These are phyloP conservation scores for Mrakia blollopis DNA, from an alignment of 768 basidiomycete genomes.

Conservation along the genomic window DNA sequence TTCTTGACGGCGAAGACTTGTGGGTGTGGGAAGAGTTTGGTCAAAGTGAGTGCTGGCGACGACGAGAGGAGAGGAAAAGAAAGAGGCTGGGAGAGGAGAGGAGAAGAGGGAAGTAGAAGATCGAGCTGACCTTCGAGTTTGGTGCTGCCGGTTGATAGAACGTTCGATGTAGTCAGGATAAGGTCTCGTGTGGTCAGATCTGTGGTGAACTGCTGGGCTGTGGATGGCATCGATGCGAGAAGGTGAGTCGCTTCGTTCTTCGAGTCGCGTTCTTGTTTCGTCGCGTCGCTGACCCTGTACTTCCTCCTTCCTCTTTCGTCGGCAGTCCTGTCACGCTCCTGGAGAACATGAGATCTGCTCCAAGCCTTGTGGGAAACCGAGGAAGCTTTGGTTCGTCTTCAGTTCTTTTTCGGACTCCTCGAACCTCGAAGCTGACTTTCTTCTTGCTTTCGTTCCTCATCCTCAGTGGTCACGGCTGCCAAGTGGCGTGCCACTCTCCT, in stretches of 20 bases:
- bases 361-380: constrained; percentile 74
- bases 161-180: constrained; percentile 73
- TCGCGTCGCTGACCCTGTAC: neutral
- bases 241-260: constrained; percentile 35
- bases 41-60: constrained; percentile 45
- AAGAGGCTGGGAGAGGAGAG: no score
- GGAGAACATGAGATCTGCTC: constrained; percentile 74
- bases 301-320: neutral
- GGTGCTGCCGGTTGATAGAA: constrained; percentile 46
- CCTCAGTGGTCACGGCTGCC: constrained; percentile 62
- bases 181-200: constrained; percentile 73
- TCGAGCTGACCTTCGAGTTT: neutral
- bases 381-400: constrained; percentile 67
- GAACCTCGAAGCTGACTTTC: neutral
- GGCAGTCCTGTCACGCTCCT: constrained; percentile 59
- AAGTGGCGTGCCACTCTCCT: constrained; percentile 79
- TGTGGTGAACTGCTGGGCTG: constrained; percentile 79
- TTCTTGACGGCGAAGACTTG: constrained; percentile 72
- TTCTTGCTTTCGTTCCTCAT: neutral
- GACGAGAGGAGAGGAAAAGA: neutral
- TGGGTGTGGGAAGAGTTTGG: constrained; percentile 73
- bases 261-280: neutral
- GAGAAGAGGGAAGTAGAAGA: no score
- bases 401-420: neutral
- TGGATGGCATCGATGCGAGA: constrained; percentile 83